phyloP scores from a whole-genome alignment of 2,329 filamentous ascomycete species.

The Teratosphaeria pseudoeucalypti region DNA sequence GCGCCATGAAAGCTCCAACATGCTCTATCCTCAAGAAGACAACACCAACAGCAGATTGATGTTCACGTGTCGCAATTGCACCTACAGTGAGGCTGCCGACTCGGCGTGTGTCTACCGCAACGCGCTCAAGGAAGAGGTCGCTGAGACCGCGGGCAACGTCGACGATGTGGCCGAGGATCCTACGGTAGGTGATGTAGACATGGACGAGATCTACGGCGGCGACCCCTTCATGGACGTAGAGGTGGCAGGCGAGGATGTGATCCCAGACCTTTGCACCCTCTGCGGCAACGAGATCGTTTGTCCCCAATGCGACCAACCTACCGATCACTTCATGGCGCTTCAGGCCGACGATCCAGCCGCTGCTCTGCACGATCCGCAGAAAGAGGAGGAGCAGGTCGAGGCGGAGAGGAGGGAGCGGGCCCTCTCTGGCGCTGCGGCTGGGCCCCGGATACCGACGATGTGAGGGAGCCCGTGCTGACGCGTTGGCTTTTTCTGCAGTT shows the following conservation, averaged over 20 bases:
- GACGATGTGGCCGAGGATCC: slow-evolving; percentile 96
- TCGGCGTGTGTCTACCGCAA: slow-evolving; percentile 94
- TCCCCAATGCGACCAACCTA: slow-evolving; percentile 39
- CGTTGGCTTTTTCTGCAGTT: slow-evolving; percentile 48
- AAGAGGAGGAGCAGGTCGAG: slow-evolving; percentile 17
- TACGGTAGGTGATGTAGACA: slow-evolving; percentile 64
- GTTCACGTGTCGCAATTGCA: slow-evolving; percentile 92
- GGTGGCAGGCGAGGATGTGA: slow-evolving; percentile 14
- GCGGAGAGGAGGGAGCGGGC: slow-evolving; percentile 20
- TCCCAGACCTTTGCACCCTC: slow-evolving; percentile 45
- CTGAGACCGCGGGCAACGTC: slow-evolving; percentile 93
- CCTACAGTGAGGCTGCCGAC: slow-evolving; percentile 75
- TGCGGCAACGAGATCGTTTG: slow-evolving; percentile 50
- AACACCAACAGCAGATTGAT: slow-evolving; percentile 71
- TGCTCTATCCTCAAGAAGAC: slow-evolving; percentile 96
- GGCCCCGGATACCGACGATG: slow-evolving; percentile 13
- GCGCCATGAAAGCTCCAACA: slow-evolving; percentile 60
- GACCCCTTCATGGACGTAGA: slow-evolving; percentile 9
- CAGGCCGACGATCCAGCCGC: slow-evolving; percentile 32
- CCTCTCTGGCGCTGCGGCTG: slow-evolving; percentile 13
- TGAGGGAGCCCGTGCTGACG: slow-evolving; percentile 27
- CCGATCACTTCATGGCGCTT: slow-evolving; percentile 33
- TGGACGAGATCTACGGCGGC: not conserved
- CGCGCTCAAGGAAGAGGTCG: slow-evolving; percentile 78
- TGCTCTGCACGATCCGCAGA: slow-evolving; percentile 8